Percentiles rank a stretch among this genome's conserved stretches.
Conservation (phyloP, 2,329 filamentous ascomycete genomes). For the Trichoderma citrinoviride region DNA sequence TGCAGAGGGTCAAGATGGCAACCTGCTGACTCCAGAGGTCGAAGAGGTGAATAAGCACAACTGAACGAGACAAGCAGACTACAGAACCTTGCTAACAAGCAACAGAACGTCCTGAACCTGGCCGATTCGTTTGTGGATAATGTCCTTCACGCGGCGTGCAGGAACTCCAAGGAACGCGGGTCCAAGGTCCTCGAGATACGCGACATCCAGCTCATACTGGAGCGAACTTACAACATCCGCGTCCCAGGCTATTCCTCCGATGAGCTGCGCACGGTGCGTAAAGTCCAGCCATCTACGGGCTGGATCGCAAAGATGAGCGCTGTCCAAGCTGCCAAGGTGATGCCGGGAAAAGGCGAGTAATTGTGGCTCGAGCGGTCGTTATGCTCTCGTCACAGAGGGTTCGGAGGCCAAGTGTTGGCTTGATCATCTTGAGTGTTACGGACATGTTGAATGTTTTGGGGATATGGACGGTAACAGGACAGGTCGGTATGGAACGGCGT, state of each 20-base stretch:
- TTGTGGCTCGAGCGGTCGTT: no score
- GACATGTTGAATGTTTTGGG: neutral
- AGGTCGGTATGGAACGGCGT: conserved; percentile 19
- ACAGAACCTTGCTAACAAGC: conserved; percentile 25
- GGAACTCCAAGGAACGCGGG: conserved; percentile 87
- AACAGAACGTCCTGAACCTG: conserved; percentile 77
- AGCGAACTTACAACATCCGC: conserved; percentile 84
- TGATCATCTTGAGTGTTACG: neutral
- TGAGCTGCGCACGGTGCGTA: conserved; percentile 89
- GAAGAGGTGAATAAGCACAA: conserved; percentile 71
- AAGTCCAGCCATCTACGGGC: conserved; percentile 79
- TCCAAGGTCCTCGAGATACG: conserved; percentile 87
- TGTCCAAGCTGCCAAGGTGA: conserved; percentile 88
- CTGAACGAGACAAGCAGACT: neutral
- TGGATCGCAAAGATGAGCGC: conserved; percentile 99
- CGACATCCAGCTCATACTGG: conserved; percentile 78
- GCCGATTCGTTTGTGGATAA: conserved; percentile 95
- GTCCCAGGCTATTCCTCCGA: conserved; percentile 94
- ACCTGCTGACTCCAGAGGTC: conserved; percentile 83
- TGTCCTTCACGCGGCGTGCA: conserved; percentile 81
- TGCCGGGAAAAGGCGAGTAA: conserved; percentile 57
- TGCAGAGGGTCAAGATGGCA: conserved; percentile 68
- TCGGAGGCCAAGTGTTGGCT: no score
- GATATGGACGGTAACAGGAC: conserved; percentile 9
- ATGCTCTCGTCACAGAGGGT: no score